Conservation (phyloP, 192 early-diverging fungal genomes). For the Pilobolus umbonatus region DNA sequence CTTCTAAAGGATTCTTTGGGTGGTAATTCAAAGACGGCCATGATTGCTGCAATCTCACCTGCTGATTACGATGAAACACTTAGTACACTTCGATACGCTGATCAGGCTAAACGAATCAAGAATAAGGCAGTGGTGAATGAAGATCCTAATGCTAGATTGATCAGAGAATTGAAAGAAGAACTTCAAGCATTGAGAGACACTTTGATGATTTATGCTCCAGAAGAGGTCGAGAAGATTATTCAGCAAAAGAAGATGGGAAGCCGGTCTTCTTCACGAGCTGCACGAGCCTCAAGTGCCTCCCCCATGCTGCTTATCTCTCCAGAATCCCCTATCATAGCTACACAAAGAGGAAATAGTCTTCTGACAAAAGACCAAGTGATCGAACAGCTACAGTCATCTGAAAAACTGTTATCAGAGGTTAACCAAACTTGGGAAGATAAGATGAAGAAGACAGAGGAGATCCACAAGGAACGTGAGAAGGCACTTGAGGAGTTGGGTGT, state of each 20-base stretch:
- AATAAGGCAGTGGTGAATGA: constrained; percentile 81
- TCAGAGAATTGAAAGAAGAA: constrained; percentile 73
- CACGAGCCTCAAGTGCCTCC: background rate
- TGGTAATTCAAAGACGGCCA: constrained; percentile 67
- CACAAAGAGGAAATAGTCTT: constrained; percentile 12
- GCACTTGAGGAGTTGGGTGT: constrained; percentile 68
- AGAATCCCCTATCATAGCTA: constrained; percentile 8
- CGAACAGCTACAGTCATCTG: constrained; percentile 66
- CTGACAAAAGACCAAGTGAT: constrained; percentile 40
- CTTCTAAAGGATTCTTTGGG: constrained; percentile 69
- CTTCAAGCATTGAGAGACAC: constrained; percentile 51
- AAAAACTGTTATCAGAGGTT: constrained; percentile 74
- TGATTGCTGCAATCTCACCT: constrained; percentile 67
- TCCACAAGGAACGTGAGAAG: constrained; percentile 56
- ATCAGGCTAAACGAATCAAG: constrained; percentile 77
- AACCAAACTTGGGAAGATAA: constrained; percentile 77
- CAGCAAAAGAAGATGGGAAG: constrained; percentile 5
- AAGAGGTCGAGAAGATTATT: constrained; percentile 31
- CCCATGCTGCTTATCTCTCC: constrained; percentile 26
- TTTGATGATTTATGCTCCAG: constrained; percentile 43
- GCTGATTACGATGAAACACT: constrained; percentile 62
- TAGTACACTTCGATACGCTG: constrained; percentile 74
- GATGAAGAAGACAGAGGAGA: constrained; percentile 51
- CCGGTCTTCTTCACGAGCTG: background rate
- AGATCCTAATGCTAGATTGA: constrained; percentile 58